Evolutionary conservation across 139 green algal species (phyloP).

Genomic region (Helicosporidium sp.): DNA sequence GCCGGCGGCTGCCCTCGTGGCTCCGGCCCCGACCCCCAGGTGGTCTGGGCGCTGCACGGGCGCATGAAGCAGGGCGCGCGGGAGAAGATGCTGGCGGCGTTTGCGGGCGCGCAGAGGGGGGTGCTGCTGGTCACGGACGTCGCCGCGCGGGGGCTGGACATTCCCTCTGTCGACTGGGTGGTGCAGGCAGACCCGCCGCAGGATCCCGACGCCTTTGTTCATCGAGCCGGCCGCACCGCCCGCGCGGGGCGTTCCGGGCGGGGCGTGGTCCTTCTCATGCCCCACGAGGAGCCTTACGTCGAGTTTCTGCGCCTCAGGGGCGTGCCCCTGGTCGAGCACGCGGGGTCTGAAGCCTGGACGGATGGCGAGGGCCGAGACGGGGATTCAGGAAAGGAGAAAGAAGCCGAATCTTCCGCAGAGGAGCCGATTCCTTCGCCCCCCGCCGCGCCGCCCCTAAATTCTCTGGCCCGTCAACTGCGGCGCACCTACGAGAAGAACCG

Average conservation of each 20-base stretch:
- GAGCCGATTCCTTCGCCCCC: neutral
- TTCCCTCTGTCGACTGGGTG: constrained; percentile 68
- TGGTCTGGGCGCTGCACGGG: constrained; percentile 49
- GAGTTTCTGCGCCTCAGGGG: constrained; percentile 68
- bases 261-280: constrained; percentile 54
- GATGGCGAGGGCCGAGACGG: too few relatives aligned
- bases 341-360: too few relatives aligned
- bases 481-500: neutral
- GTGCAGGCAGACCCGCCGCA: constrained; percentile 69
- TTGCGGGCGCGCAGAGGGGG: constrained; percentile 22
- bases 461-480: too few relatives aligned
- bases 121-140: constrained; percentile 82
- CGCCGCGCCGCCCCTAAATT: too few relatives aligned
- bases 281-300: constrained; percentile 61
- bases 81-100: constrained; percentile 46
- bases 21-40: neutral
- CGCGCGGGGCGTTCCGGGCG: constrained; percentile 58
- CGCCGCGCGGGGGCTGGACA: constrained; percentile 77
- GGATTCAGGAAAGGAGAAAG: too few relatives aligned
- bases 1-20: neutral
- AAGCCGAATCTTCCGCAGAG: constrained; percentile 1
- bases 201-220: constrained; percentile 68
- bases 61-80: constrained; percentile 69
- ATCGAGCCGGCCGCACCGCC: constrained; percentile 70
- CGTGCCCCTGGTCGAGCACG: constrained; percentile 22